Evolutionary conservation across 495 filamentous ascomycete species (phyloP).

Genomic region (Glonium stellatum): DNA sequence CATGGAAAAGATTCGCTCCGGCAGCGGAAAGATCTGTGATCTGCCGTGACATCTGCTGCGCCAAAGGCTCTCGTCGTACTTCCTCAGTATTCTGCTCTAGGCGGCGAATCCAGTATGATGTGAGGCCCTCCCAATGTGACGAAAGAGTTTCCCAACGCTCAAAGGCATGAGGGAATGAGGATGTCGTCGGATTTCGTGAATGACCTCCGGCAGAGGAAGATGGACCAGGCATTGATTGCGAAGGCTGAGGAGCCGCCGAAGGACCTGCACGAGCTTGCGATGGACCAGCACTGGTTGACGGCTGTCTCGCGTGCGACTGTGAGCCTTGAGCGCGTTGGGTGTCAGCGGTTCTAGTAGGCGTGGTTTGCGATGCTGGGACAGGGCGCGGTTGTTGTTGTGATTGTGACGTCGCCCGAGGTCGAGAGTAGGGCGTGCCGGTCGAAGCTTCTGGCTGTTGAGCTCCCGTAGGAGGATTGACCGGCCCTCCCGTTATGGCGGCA

Average conservation of each 20-base stretch:
- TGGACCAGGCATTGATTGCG: conserved; percentile 10
- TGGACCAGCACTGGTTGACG: conserved; percentile 12
- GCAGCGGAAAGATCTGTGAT: conserved; percentile 93
- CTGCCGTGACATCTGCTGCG: conserved; percentile 81
- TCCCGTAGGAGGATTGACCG: conserved; percentile 10
- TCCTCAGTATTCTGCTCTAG: conserved; percentile 85
- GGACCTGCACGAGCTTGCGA: conserved; percentile 13
- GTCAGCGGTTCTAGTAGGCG: conserved; percentile 15
- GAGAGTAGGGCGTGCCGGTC: conserved; percentile 13
- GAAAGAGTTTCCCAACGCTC: conserved; percentile 95
- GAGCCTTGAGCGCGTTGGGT: conserved; percentile 24
- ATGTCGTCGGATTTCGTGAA: conserved; percentile 25
- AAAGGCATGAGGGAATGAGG: conserved; percentile 89
- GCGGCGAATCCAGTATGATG: conserved; percentile 91
- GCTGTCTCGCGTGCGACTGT: conserved; percentile 17
- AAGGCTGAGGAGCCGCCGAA: conserved; percentile 2
- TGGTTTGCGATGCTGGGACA: conserved; percentile 20
- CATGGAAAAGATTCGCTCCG: conserved; percentile 94
- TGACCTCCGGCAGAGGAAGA: conserved; percentile 11
- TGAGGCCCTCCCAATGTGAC: conserved; percentile 96
- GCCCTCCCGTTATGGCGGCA: conserved; percentile 11
- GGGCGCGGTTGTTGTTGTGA: conserved; percentile 30
- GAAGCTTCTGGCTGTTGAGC: conserved; percentile 16
- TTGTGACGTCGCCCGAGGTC: conserved; percentile 24
- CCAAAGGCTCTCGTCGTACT: conserved; percentile 70